These are phyloP conservation scores for Reutealis trisperma DNA, from an alignment of 345 rosid species.

Conservation along the genomic window DNA sequence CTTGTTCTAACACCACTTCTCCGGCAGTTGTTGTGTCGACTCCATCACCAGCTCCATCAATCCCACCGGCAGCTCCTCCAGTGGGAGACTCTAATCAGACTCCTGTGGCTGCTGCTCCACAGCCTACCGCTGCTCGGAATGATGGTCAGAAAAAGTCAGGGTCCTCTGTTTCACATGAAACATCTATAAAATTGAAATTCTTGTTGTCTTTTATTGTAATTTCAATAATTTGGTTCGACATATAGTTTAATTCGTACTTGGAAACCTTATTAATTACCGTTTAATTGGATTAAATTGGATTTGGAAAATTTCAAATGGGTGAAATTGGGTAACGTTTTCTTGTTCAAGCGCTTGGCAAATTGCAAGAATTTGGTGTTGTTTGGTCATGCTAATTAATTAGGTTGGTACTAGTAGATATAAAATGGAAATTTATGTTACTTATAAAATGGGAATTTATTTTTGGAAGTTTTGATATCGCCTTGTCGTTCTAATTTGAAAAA, in stretches of 20 bases:
- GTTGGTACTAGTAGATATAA: no score
- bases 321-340: no score
- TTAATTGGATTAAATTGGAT: no score
- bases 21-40: background rate
- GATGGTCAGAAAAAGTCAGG: conserved; percentile 12
- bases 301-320: no score
- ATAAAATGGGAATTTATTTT: no score
- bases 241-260: background rate
- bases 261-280: background rate
- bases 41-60: background rate
- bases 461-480: no score
- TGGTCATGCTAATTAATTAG: no score
- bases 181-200: background rate
- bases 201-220: background rate
- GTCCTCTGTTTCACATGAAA: conserved; percentile 1
- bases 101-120: conserved; percentile 19
- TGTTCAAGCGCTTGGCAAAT: no score
- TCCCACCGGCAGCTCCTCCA: conserved; percentile 8
- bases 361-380: no score
- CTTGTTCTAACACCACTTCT: conserved; percentile 36
- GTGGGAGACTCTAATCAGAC: background rate
- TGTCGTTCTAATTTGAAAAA: no score
- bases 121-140: background rate
- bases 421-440: no score
- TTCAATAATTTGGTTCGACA: background rate